phyloP scores from a whole-genome alignment of 345 rosid genomes.

The Citrus inodora region DNA sequence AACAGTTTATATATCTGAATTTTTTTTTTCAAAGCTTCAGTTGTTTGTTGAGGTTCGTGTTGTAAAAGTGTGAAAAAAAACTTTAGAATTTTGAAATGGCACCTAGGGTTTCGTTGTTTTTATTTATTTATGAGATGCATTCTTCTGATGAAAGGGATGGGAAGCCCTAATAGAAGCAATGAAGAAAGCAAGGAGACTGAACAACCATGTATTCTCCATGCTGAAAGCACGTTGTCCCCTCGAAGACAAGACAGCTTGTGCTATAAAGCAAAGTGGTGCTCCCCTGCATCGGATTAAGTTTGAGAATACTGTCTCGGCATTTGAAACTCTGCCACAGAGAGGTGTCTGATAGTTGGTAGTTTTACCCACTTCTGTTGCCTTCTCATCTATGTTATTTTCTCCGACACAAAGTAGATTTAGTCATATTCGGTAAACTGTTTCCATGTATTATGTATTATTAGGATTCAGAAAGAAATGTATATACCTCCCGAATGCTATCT shows the following conservation, averaged over 20 bases:
- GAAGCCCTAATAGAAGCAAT: slow-evolving; percentile 83
- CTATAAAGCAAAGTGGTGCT: slow-evolving; percentile 95
- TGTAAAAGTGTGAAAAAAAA: neutral
- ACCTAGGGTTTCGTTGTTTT: neutral
- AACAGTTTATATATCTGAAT: neutral
- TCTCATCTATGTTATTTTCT: neutral
- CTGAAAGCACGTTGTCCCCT: slow-evolving; percentile 97
- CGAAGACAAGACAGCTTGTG: slow-evolving; percentile 94
- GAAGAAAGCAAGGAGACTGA: slow-evolving; percentile 95
- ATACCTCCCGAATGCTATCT: neutral
- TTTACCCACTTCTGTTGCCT: slow-evolving; percentile 4
- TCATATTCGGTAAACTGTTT: neutral
- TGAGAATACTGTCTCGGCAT: slow-evolving; percentile 96
- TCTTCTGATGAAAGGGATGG: slow-evolving; percentile 65
- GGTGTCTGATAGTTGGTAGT: slow-evolving; percentile 37
- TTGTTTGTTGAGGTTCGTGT: neutral
- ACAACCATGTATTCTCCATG: slow-evolving; percentile 97
- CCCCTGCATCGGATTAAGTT: slow-evolving; percentile 86
- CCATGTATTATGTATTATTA: neutral
- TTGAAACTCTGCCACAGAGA: slow-evolving; percentile 91
- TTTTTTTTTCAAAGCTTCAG: neutral
- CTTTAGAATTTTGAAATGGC: neutral
- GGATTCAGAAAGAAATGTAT: neutral
- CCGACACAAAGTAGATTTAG: neutral
- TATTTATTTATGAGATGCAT: neutral